Base-by-base conservation (phyloP, 371 early-diverging fungal species). In the Apophysomyces variabilis region DNA sequence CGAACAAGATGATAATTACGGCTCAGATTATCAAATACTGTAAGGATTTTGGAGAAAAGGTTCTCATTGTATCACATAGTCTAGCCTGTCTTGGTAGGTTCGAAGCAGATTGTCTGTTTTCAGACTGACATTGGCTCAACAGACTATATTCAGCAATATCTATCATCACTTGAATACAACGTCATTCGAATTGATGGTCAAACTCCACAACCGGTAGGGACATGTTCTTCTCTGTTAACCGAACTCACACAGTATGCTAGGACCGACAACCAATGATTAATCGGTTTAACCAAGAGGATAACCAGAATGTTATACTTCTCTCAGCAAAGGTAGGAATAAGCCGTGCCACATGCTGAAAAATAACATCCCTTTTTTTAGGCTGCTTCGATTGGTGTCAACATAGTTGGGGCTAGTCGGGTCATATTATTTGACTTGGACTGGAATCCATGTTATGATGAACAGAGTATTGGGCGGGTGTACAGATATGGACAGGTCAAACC, bases 391-490 rank as follows among this genome's bases (percentile, higher is more conserved):
- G 98, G 98, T 7, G 82, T 98, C 35, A 99, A 98, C 72, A 70
- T 97, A n/a, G 80, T 86, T 1, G 84, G 91, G 5, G 98, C 98
- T 4, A 96, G 88, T 71, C 87, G 93, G 2, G 92, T 98, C 9
- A 87, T 99, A 12, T 71, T 99, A 21, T 86, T 90, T 66, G 99
- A 98, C 75, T 84, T 92, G 54, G 97, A 94, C 47, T 99, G 97
- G 96, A 98, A 98, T 72, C 99, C 99, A n/a, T 88, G 74, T n/a
- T 67, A 89, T 69, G 95, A 95, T 71, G 89, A 96, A 45, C 97
- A 97, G 75, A 94, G 93, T 8, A 88, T 96, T 54, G 95, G 93
- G 3, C 80, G 96, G 32, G 78, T 86, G 9, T 88, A 86, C 61
- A 83, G 88, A 35, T 79, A 83, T 61, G 88, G 87, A 3, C 87